Evolutionary conservation across 2,329 filamentous ascomycete genomes (phyloP).

Genomic region (Amphichorda felina): DNA sequence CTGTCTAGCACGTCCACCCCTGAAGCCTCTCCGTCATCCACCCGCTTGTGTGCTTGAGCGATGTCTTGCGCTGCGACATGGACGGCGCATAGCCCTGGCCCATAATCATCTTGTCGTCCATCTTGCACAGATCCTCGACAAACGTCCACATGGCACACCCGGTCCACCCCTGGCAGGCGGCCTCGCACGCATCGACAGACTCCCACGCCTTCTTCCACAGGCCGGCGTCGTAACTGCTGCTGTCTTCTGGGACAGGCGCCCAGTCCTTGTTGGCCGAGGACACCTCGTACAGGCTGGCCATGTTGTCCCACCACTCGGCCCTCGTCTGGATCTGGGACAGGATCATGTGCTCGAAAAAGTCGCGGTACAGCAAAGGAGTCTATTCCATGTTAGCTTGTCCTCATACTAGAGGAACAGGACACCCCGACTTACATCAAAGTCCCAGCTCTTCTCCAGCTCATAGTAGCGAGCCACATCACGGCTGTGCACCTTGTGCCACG

Average conservation of each 20-base stretch:
- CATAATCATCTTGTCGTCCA: conserved; percentile 12
- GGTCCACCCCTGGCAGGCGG: conserved; percentile 9
- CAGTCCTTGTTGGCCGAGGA: conserved; percentile 9
- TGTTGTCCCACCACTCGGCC: conserved; percentile 13
- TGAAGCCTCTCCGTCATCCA: conserved; percentile 11
- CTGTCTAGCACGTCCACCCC: conserved; percentile 8
- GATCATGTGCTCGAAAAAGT: conserved; percentile 11
- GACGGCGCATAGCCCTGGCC: conserved; percentile 10
- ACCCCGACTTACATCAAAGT: conserved; percentile 9
- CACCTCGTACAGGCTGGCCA: conserved; percentile 8
- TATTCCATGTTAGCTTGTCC: background rate
- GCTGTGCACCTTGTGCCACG: conserved; percentile 13
- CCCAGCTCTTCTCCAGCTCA: conserved; percentile 10
- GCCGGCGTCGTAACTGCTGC: conserved; percentile 5
- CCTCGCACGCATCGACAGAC: conserved; percentile 10
- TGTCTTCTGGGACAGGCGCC: conserved; percentile 5
- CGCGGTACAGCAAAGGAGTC: conserved; percentile 10
- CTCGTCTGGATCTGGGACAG: conserved; percentile 7
- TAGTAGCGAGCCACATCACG: conserved; percentile 11
- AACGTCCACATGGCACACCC: conserved; percentile 10
- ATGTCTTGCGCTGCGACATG: conserved; percentile 12
- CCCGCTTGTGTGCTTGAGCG: conserved; percentile 11
- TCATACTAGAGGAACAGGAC: background rate
- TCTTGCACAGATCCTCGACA: conserved; percentile 12
- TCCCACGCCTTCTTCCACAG: conserved; percentile 10